Percentiles rank a stretch among this genome's conserved stretches.
Evolutionary conservation across 768 basidiomycete genomes (phyloP).

Genomic region (Lanmaoa pseudosensibilis): DNA sequence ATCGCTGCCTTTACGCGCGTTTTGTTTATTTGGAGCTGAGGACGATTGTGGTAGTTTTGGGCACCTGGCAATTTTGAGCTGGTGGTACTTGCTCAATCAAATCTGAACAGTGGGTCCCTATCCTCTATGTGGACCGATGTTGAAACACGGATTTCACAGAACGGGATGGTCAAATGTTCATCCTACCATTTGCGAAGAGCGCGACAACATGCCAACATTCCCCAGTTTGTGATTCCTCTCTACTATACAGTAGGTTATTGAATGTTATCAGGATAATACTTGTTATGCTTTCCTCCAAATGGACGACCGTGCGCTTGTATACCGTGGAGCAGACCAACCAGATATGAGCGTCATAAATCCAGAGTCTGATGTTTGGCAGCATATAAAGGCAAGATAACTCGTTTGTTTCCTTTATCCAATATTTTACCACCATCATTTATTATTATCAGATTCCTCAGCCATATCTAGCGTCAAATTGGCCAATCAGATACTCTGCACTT

Average conservation of each 20-base stretch:
- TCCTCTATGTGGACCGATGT: neutral
- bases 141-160: constrained; percentile 36
- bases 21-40: constrained; percentile 1
- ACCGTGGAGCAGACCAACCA: constrained; percentile 95
- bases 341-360: constrained; percentile 99
- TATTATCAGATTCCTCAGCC: constrained; percentile 75
- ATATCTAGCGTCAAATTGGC: constrained; percentile 93
- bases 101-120: constrained; percentile 46
- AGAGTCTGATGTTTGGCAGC: constrained; percentile 97
- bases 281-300: constrained; percentile 94
- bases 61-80: constrained; percentile 90
- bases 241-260: neutral
- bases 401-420: constrained; percentile 1
- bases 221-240: constrained; percentile 55
- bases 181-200: constrained; percentile 92
- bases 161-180: constrained; percentile 71
- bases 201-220: constrained; percentile 89
- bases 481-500: constrained; percentile 87
- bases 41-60: constrained; percentile 69
- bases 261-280: constrained; percentile 77
- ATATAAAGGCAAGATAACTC: constrained; percentile 67
- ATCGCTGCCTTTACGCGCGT: neutral
- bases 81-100: constrained; percentile 62
- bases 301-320: constrained; percentile 91
- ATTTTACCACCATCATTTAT: neutral